Evolutionary conservation across 495 filamentous ascomycete genomes (phyloP), one percentile per base, ranked within the genome.

Genomic region (Halenospora varia): DNA sequence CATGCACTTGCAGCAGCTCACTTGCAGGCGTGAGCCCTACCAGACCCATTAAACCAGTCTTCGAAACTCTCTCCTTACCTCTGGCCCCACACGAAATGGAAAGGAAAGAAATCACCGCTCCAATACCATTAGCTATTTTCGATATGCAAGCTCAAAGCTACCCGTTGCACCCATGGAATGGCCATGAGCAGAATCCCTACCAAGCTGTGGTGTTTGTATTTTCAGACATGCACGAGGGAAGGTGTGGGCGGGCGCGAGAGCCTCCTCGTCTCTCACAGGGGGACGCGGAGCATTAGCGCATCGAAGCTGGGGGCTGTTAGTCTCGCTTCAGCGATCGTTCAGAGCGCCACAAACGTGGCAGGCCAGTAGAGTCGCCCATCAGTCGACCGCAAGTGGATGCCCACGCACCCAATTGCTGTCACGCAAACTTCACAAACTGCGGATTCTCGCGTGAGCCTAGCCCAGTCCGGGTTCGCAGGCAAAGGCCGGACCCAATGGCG

Each of bases 91-190:
- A n/a, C n/a, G n/a, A n/a, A n/a, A n/a, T n/a, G n/a, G n/a, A n/a
- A n/a, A n/a, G n/a, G n/a, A n/a, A n/a, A n/a, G n/a, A n/a, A n/a
- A n/a, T n/a, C n/a, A n/a, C n/a, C n/a, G n/a, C n/a, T n/a, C n/a
- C n/a, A n/a, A n/a, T n/a, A n/a, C n/a, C n/a, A n/a, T n/a, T n/a
- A n/a, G n/a, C n/a, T n/a, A n/a, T n/a, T n/a, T n/a, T n/a, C n/a
- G n/a, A n/a, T n/a, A n/a, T n/a, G n/a, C n/a, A 41, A 51, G 59
- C 62, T 52, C 44, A 65, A 65, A 62, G 54, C 57, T 59, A 63
- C 40, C 4, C 41, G 1, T 15, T 24, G 35, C 35, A 13, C 10
- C 23, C 20, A 26, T 1, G 48, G n/a, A 13, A 18, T 8, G 18
- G 9, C 18, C 10, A 6, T 47, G n/a, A n/a, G 10, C 20, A 53